A percentile compares a stretch with the other conserved stretches of the same genome.
These are phyloP conservation scores for Penicillium taxi DNA, from an alignment of 495 filamentous ascomycete species.

Conservation along the genomic window DNA sequence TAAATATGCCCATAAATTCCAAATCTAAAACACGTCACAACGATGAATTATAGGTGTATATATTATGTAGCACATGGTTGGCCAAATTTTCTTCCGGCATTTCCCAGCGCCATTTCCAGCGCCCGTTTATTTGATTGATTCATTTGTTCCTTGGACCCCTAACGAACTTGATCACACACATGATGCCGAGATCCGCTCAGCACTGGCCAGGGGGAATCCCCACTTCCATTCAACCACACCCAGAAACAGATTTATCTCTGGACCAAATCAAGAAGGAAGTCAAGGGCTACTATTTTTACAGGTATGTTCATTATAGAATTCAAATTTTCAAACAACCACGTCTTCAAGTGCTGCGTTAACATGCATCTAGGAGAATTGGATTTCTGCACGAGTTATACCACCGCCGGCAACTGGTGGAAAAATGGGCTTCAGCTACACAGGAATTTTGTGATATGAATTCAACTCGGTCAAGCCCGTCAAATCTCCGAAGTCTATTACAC, in stretches of 20 bases:
- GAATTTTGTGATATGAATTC: constrained; percentile 3
- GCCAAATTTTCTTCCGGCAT: constrained; percentile 4
- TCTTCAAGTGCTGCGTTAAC: background rate
- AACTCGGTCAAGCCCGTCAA: background rate
- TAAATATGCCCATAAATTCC: no score
- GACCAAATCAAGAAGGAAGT: constrained; percentile 4
- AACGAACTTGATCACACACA: background rate
- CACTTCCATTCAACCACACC: constrained; percentile 5
- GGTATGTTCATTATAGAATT: background rate
- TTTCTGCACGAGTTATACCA: constrained; percentile 3
- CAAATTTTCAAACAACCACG: no score
- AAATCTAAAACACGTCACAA: no score
- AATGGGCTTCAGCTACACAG: constrained; percentile 4
- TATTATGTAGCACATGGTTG: constrained; percentile 1
- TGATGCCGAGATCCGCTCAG: constrained; percentile 3
- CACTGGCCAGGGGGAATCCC: constrained; percentile 3
- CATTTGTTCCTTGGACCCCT: constrained; percentile 2
- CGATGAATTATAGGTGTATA: no score
- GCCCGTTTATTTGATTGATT: background rate
- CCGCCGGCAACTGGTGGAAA: constrained; percentile 2
- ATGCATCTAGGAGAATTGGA: constrained; percentile 1
- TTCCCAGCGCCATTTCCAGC: no score
- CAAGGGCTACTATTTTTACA: constrained; percentile 3
- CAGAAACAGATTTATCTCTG: constrained; percentile 1
- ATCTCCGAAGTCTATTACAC: constrained; percentile 2